Conservation (phyloP, 2,329 filamentous ascomycete species). For the Trichophyton rubrum region DNA sequence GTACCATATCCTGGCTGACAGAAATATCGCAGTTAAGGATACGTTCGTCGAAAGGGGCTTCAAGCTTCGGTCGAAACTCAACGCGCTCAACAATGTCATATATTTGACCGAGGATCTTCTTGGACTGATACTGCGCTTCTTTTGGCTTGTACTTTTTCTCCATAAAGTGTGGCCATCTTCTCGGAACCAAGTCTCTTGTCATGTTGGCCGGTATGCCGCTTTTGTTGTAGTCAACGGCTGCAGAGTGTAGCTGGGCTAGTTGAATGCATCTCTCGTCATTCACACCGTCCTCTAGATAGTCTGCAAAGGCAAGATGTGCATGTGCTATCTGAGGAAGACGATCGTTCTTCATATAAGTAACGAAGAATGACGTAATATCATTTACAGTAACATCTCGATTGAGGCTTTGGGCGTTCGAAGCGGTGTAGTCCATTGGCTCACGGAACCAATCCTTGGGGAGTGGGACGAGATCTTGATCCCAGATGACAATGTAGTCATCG, state of each 20-base stretch:
- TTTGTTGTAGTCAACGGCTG: conserved; percentile 89
- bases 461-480: conserved; percentile 67
- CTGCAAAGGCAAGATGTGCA: conserved; percentile 67
- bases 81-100: conserved; percentile 63
- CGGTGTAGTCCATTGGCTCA: conserved; percentile 63
- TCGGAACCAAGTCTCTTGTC: conserved; percentile 46
- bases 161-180: conserved; percentile 75
- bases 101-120: conserved; percentile 62
- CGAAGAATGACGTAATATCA: conserved; percentile 75
- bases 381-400: conserved; percentile 53
- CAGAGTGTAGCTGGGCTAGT: conserved; percentile 71
- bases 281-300: conserved; percentile 50
- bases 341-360: conserved; percentile 86
- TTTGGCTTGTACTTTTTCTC: conserved; percentile 46
- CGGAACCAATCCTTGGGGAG: conserved; percentile 59
- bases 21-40: conserved; percentile 52
- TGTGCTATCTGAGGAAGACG: conserved; percentile 65
- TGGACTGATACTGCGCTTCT: conserved; percentile 50
- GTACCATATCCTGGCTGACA: conserved; percentile 43
- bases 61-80: conserved; percentile 61
- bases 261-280: conserved; percentile 57
- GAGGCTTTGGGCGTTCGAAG: conserved; percentile 44
- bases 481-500: conserved; percentile 89
- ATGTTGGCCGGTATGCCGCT: conserved; percentile 68
- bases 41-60: conserved; percentile 60